Evolutionary conservation across 2,329 filamentous ascomycete genomes (phyloP), one percentile per base, ranked within the genome.

Genomic region (Alternaria triticimaculans): DNA sequence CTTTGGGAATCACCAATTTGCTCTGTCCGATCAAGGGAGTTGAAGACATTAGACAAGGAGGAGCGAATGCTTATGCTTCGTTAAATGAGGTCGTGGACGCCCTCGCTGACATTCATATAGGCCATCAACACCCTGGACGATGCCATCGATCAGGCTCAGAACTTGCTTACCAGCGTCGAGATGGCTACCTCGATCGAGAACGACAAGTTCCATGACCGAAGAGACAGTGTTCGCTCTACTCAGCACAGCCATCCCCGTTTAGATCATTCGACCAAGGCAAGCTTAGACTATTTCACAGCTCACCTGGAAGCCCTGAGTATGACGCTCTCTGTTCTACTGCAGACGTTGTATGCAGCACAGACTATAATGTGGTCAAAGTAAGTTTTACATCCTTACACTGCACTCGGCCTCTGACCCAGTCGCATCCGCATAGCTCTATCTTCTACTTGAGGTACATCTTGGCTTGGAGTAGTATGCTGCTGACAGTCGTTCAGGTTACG

Each of bases 331-430:
- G 78, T 81, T n/a, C 70, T 81, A 58, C 64, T 79, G 7, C 80
- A 82, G 46, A 76, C 77, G 10, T 62, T 81, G 15, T 75, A 80
- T 51, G 77, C 78, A 23, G 79, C 76, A 12, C 78, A 80, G 59
- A 76, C 76, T 37, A 76, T 80, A 20, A 76, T 76, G 57, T 80
- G 78, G 77, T 74, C 79, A 44, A 78, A 72, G 80, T 81, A 72
- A 69, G 76, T 58, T 41, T 28, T 26, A 8, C 26, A 12, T 15
- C 30, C 9, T 43, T 28, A 12, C 21, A 44, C 30, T 33, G 5
- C 33, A 56, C 41, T 12, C 11, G 21, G 15, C n/a, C 25, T 55
- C 30, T 18, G 11, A 41, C 7, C 30, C 25, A 9, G 20, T 33
- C 30, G 20, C 28, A 50, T 41, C 14, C 20, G 20, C 14, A 25